These are phyloP conservation scores for Aspergillus clavatus DNA, from an alignment of 2,329 filamentous ascomycete genomes.

Conservation along the genomic window DNA sequence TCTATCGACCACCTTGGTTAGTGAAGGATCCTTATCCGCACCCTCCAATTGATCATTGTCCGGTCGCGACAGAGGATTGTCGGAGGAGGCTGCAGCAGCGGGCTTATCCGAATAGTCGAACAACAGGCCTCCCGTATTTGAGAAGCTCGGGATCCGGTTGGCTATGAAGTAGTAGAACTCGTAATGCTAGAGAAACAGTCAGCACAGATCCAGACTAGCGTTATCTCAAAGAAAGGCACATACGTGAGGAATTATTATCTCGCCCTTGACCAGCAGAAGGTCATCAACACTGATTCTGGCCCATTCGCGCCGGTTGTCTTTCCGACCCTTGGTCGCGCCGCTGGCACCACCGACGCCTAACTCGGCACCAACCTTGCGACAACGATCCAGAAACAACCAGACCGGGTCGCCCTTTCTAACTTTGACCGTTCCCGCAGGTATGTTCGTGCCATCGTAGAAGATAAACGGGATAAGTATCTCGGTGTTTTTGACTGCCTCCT, in stretches of 20 bases:
- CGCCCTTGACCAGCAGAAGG: slow-evolving; percentile 83
- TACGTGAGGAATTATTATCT: slow-evolving; percentile 91
- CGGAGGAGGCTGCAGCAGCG: slow-evolving; percentile 22
- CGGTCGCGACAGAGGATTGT: slow-evolving; percentile 43
- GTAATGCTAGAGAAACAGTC: slow-evolving; percentile 64
- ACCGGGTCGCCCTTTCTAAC: slow-evolving; percentile 90
- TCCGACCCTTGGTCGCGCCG: slow-evolving; percentile 43
- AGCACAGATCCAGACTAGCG: slow-evolving; percentile 4
- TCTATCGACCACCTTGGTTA: slow-evolving; percentile 92
- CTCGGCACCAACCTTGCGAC: slow-evolving; percentile 83
- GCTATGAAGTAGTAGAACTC: slow-evolving; percentile 97
- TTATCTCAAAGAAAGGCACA: slow-evolving; percentile 40
- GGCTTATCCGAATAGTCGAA: slow-evolving; percentile 66
- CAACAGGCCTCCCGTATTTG: slow-evolving; percentile 68
- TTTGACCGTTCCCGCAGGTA: slow-evolving; percentile 74
- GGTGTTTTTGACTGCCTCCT: slow-evolving; percentile 81
- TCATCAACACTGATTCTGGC: slow-evolving; percentile 92
- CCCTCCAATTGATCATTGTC: slow-evolving; percentile 65
- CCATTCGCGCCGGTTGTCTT: slow-evolving; percentile 72
- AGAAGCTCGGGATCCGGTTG: slow-evolving; percentile 61
- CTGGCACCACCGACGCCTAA: slow-evolving; percentile 64
- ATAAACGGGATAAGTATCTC: slow-evolving; percentile 92
- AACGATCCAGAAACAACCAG: slow-evolving; percentile 90
- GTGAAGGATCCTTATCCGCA: slow-evolving; percentile 66
- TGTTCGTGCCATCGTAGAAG: slow-evolving; percentile 92